Evolutionary conservation across 140 eudicot species (phyloP), one percentile per base, ranked within the genome.

Genomic region (Ambrosia hybrid): DNA sequence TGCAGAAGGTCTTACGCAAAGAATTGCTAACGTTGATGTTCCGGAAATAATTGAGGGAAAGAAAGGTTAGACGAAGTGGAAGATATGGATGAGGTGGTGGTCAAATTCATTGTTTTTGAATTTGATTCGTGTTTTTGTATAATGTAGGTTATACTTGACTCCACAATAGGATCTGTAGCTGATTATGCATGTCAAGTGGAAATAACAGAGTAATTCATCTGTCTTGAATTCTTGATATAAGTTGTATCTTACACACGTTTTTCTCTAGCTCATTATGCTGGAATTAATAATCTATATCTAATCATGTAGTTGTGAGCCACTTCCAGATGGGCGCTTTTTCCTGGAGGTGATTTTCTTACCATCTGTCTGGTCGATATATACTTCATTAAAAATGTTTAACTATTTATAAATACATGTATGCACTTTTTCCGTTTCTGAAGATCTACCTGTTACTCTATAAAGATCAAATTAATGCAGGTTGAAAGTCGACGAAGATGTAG

Each of bases 161-260:
- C 91, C 56, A 74, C 82, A 5, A 87, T 95, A 60, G 96, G 96
- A 61, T 83, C 78, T 59, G 82, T 92, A 59, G 95, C 95, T 67
- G 96, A 92, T 75, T 73, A 76, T 72, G 98, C 89, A 39, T 89
- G 98, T 85, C 96, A 92, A 80, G 95, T 87, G 83, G 98, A 92
- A 81, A 89, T 92, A 64, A 89, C 92, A 13, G 98, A 92, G 98
- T 92, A 87, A 6, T 10, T 73, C 51, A 37, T 51, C 6, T 41
- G 14, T 67, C 58, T 16, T 73, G 26, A 17, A 21, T 21, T 21
- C 26, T 21, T 21, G 26, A 21, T 56, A 59, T 51, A 1, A 73
- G 51, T 11, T 30, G 63, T 46, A 41, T 60, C 53, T 36, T 51
- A 46, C 37, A 6, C 61, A 9, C 16, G 59, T 61, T 51, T 65